Base-by-base conservation (phyloP, 768 basidiomycete species). In the Strobilomyces confusus region DNA sequence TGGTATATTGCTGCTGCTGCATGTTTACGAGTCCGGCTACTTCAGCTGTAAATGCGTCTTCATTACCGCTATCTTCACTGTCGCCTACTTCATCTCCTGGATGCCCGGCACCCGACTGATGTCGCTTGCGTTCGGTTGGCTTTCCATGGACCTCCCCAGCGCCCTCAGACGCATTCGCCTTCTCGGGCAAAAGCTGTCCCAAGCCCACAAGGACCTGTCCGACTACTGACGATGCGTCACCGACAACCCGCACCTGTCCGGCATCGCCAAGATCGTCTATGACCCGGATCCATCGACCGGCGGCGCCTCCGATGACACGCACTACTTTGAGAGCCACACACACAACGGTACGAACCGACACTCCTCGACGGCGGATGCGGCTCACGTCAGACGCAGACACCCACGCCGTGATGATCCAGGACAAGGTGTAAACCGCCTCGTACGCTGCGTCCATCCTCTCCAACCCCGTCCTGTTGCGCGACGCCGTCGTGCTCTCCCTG, bases 341-440 rank as follows among this genome's bases (percentile, higher is more conserved):
- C 84, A 83, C 56, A 95, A 95, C 57, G 95, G 94, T 92, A 46
- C 8, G 72, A 59, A n/a, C 20, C 6, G 17, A 32, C 15, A 12
- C 29, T n/a, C n/a, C n/a, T n/a, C 6, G 9, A 12, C n/a, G 13
- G 23, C 23, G 33, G 40, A 44, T 20, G 12, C 22, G n/a, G n/a
- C n/a, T 40, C 44, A 36, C 2, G 22, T 14, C 2, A 2, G 19
- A 17, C 30, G 36, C 44, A 94, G 92, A 97, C 59, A 95, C 97
- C 46, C 95, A 98, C 66, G 89, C 93, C 29, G 81, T 92, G 56
- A 98, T 98, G 95, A 89, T 98, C 52, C 88, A 92, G 64, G 95
- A 98, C 67, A 87, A 87, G 75, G 90, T 95, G 44, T 81, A 95
- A 49, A 98, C 95, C 2, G 84, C 94, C 22, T 86, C 92, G 1